These are phyloP conservation scores for Vitis hybrid DNA, from an alignment of 177 flowering plant species.

Conservation along the genomic window DNA sequence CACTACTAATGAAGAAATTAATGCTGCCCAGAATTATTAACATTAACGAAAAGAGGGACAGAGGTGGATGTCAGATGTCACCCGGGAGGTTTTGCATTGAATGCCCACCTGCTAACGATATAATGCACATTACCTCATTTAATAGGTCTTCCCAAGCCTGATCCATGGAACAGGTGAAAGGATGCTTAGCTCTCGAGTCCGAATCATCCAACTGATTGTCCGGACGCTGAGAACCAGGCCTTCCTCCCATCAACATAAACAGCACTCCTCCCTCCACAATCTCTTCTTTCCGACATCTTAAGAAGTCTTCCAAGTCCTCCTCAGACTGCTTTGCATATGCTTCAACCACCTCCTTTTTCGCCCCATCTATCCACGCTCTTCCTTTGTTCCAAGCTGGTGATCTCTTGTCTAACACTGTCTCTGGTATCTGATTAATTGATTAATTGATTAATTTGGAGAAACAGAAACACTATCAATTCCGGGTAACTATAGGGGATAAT, in stretches of 20 bases:
- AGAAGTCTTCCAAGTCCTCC: slow-evolving; percentile 37
- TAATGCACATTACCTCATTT: slow-evolving; percentile 26
- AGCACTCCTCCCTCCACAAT: slow-evolving; percentile 38
- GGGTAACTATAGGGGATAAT: too few species aligned
- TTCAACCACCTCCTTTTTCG: slow-evolving; percentile 41
- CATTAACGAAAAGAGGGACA: too few species aligned
- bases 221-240: slow-evolving; percentile 26
- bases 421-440: slow-evolving; percentile 28
- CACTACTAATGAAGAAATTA: too few species aligned
- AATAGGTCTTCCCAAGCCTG: slow-evolving; percentile 47
- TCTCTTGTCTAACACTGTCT: slow-evolving; percentile 29
- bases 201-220: slow-evolving; percentile 39
- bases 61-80: too few species aligned
- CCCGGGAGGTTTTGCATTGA: slow-evolving; percentile 16
- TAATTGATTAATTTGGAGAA: too few species aligned
- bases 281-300: slow-evolving; percentile 38
- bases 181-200: slow-evolving; percentile 46
- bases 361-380: slow-evolving; percentile 47
- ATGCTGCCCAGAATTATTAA: too few species aligned
- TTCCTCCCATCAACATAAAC: slow-evolving; percentile 42
- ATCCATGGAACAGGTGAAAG: slow-evolving; percentile 45
- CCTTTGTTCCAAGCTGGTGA: slow-evolving; percentile 43
- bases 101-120: background rate
- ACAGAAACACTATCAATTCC: too few species aligned
- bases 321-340: slow-evolving; percentile 42